A percentile compares a stretch with the other conserved stretches of the same genome.
Conservation (phyloP, 345 rosid species). For the Kernera saxatilis region DNA sequence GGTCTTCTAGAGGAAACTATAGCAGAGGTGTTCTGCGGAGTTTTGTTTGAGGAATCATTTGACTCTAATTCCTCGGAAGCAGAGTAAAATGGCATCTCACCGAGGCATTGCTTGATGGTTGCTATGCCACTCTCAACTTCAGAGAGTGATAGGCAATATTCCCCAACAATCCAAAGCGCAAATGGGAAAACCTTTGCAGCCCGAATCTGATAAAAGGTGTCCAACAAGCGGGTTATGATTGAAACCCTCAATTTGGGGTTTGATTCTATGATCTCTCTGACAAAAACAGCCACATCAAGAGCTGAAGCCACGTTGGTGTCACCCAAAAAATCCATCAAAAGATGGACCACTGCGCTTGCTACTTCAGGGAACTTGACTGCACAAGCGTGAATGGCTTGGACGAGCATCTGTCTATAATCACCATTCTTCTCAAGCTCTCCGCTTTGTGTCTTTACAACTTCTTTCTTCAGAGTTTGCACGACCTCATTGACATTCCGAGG, state of each 20-base stretch:
- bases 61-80: slow-evolving; percentile 63
- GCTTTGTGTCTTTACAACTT: slow-evolving; percentile 76
- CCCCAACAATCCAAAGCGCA: slow-evolving; percentile 89
- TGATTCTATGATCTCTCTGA: slow-evolving; percentile 77
- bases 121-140: slow-evolving; percentile 72
- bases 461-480: slow-evolving; percentile 69
- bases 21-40: slow-evolving; percentile 41
- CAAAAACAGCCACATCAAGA: slow-evolving; percentile 68
- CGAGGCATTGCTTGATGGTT: slow-evolving; percentile 81
- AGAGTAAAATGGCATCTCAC: slow-evolving; percentile 70
- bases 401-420: slow-evolving; percentile 82
- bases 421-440: slow-evolving; percentile 89
- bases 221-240: slow-evolving; percentile 69
- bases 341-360: slow-evolving; percentile 81
- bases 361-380: slow-evolving; percentile 89
- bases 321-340: slow-evolving; percentile 86
- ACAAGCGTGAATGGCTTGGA: slow-evolving; percentile 83
- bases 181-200: slow-evolving; percentile 77
- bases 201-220: slow-evolving; percentile 77
- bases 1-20: slow-evolving; percentile 72
- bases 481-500: slow-evolving; percentile 70
- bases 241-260: slow-evolving; percentile 75
- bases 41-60: slow-evolving; percentile 47
- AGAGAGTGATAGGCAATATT: slow-evolving; percentile 71
- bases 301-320: slow-evolving; percentile 83